These are phyloP conservation scores for Hypoxylon sp. DNA, from an alignment of 2,329 filamentous ascomycete genomes.

Conservation along the genomic window DNA sequence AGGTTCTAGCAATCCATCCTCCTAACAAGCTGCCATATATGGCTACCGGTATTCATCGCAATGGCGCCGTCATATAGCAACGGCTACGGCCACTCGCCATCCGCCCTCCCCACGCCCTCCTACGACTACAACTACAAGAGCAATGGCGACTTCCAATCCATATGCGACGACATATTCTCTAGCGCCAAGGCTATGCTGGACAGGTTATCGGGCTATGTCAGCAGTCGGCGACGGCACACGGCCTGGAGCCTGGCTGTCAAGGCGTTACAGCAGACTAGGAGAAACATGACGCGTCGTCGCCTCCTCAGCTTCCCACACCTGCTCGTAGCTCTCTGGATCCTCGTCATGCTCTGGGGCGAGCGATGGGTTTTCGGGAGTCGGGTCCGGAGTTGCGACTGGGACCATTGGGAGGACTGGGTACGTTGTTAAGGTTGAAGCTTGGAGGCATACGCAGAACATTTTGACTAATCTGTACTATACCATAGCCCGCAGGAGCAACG, in stretches of 20 bases:
- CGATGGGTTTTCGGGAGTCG: slow-evolving; percentile 76
- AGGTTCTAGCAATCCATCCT: background rate
- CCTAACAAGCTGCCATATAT: slow-evolving; percentile 30
- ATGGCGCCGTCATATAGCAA: slow-evolving; percentile 53
- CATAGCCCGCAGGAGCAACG: slow-evolving; percentile 75
- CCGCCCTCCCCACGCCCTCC: slow-evolving; percentile 31
- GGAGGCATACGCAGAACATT: slow-evolving; percentile 9
- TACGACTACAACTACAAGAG: slow-evolving; percentile 35
- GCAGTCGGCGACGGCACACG: slow-evolving; percentile 51
- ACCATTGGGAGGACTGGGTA: slow-evolving; percentile 93
- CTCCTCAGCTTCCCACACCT: slow-evolving; percentile 70
- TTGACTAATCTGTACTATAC: slow-evolving; percentile 20
- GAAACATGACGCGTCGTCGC: slow-evolving; percentile 60
- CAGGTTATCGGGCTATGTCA: slow-evolving; percentile 52
- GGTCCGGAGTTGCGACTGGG: slow-evolving; percentile 80
- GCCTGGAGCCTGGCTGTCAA: slow-evolving; percentile 45
- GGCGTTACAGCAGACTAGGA: slow-evolving; percentile 46
- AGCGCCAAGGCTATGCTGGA: slow-evolving; percentile 41
- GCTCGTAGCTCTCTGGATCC: slow-evolving; percentile 76
- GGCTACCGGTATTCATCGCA: slow-evolving; percentile 40
- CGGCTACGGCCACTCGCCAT: slow-evolving; percentile 32
- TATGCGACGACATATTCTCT: slow-evolving; percentile 49
- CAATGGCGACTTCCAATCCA: slow-evolving; percentile 46
- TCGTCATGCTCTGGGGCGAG: slow-evolving; percentile 86
- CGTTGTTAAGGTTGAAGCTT: slow-evolving; percentile 39